phyloP scores from a whole-genome alignment of 441 rosid genomes.

The Jatropha podagrica region DNA sequence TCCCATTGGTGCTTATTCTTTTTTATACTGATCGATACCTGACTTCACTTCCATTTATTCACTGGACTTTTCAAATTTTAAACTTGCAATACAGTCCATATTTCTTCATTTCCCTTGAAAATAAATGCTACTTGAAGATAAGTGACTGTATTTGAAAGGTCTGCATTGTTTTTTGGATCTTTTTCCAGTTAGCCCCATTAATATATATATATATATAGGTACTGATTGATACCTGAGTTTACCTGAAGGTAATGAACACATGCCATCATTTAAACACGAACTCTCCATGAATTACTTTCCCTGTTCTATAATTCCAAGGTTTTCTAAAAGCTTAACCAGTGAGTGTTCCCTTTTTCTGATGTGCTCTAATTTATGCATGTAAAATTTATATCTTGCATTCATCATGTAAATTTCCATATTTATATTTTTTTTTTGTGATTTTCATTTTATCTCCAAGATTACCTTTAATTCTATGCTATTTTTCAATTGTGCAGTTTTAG shows the following conservation, averaged over 20 bases:
- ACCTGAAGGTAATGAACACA: neutral
- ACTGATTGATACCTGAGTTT: neutral
- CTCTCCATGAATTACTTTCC: neutral
- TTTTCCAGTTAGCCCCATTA: too few relatives aligned
- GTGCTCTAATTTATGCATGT: neutral
- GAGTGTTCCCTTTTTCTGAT: neutral
- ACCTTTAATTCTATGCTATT: neutral
- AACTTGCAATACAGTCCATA: neutral
- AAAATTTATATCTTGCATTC: neutral
- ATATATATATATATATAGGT: too few relatives aligned
- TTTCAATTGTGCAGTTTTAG: constrained; percentile 64
- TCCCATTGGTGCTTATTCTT: neutral
- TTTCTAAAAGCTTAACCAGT: neutral
- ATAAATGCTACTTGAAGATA: constrained; percentile 7
- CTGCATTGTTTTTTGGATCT: neutral
- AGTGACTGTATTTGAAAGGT: neutral
- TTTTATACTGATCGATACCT: neutral
- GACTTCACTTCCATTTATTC: neutral
- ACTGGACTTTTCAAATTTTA: neutral
- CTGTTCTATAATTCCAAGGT: neutral
- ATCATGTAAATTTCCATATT: neutral
- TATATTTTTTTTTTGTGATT: neutral
- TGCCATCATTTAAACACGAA: neutral
- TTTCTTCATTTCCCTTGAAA: neutral
- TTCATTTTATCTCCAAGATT: neutral